Conservation (phyloP, 768 basidiomycete species). For the Solioccasus polychromus region DNA sequence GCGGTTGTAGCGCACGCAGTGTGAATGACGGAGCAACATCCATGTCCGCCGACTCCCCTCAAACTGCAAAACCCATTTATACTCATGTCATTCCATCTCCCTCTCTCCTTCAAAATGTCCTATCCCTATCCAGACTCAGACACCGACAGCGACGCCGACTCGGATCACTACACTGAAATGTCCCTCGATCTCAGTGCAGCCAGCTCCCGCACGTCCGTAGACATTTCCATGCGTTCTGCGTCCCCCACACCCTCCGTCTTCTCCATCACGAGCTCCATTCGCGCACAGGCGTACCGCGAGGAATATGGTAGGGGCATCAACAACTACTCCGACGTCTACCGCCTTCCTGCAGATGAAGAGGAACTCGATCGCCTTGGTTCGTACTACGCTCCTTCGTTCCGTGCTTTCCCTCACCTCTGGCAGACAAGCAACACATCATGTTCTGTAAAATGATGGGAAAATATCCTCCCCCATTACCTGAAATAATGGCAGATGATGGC, state of each 20-base stretch:
- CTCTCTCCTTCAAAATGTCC: slow-evolving; percentile 13
- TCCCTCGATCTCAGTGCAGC: slow-evolving; percentile 40
- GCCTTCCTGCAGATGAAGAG: slow-evolving; percentile 75
- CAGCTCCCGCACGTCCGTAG: slow-evolving; percentile 57
- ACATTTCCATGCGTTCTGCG: slow-evolving; percentile 56
- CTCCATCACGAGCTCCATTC: slow-evolving; percentile 64
- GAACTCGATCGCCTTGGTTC: slow-evolving; percentile 67
- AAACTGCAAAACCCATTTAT: slow-evolving; percentile 24
- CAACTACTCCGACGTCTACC: slow-evolving; percentile 77
- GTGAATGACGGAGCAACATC: slow-evolving; percentile 28
- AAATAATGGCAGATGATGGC: slow-evolving; percentile 58
- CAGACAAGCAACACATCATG: slow-evolving; percentile 63
- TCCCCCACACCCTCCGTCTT: slow-evolving; percentile 70
- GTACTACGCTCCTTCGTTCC: slow-evolving; percentile 18
- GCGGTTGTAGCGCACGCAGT: slow-evolving; percentile 26
- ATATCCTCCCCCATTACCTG: slow-evolving; percentile 56
- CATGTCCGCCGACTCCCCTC: slow-evolving; percentile 33
- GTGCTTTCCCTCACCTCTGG: slow-evolving; percentile 9
- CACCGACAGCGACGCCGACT: slow-evolving; percentile 42
- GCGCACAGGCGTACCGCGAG: slow-evolving; percentile 54
- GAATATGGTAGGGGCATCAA: slow-evolving; percentile 72
- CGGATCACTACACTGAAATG: slow-evolving; percentile 41
- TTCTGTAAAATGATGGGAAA: slow-evolving; percentile 65
- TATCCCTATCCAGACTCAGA: slow-evolving; percentile 5
- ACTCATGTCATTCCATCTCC: slow-evolving; percentile 6